These are phyloP conservation scores for Panaeolus cyanescens DNA, from an alignment of 768 basidiomycete species.

Conservation along the genomic window DNA sequence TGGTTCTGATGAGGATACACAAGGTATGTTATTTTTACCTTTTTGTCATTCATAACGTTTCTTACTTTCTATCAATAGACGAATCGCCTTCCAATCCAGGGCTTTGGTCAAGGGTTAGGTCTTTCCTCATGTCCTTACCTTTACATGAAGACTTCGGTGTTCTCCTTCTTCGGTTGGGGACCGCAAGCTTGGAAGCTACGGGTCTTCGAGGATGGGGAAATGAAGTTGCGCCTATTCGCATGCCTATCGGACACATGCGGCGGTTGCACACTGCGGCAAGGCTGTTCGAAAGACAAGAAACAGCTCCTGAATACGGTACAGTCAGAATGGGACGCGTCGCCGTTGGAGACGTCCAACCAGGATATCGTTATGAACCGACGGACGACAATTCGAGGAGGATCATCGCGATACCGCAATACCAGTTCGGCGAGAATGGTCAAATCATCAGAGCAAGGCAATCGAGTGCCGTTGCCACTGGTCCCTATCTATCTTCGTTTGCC, in stretches of 20 bases:
- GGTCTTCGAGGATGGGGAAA: conserved; percentile 72
- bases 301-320: conserved; percentile 13
- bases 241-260: conserved; percentile 9
- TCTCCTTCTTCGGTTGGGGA: conserved; percentile 69
- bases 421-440: not conserved
- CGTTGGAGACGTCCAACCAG: conserved; percentile 29
- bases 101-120: not conserved
- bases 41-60: not conserved
- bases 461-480: not conserved
- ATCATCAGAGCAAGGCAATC: not conserved
- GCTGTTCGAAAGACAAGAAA: conserved; percentile 5
- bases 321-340: conserved; percentile 33
- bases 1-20: conserved; percentile 23
- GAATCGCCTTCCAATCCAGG: not conserved
- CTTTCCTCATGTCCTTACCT: conserved; percentile 38
- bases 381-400: not conserved
- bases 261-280: conserved; percentile 11
- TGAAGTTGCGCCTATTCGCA: conserved; percentile 60
- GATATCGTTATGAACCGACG: conserved; percentile 3
- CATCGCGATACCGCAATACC: not conserved
- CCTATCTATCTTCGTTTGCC: not conserved
- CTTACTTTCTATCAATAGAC: not conserved
- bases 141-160: conserved; percentile 77
- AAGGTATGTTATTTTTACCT: conserved; percentile 15
- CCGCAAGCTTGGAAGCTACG: conserved; percentile 76